These are phyloP conservation scores for Hirsutella thompsonii DNA, from an alignment of 2,329 filamentous ascomycete species.

Conservation along the genomic window DNA sequence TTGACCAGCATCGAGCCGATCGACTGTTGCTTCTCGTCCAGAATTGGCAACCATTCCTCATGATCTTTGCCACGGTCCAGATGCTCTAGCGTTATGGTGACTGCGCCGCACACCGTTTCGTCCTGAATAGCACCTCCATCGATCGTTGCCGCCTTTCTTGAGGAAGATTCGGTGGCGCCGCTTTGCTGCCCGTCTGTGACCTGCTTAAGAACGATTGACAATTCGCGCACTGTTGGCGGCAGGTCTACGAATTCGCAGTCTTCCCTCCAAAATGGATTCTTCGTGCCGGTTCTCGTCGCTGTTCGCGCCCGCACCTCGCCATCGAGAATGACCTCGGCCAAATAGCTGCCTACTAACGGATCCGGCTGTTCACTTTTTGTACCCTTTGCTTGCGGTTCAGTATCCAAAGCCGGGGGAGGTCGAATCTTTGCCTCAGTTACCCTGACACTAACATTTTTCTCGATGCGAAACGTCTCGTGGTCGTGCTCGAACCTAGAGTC, in stretches of 20 bases:
- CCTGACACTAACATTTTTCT: conserved; percentile 45
- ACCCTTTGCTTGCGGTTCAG: conserved; percentile 8
- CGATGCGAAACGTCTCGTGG: conserved; percentile 45
- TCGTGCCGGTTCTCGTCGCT: conserved; percentile 55
- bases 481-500: conserved; percentile 24
- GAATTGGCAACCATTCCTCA: conserved; percentile 79
- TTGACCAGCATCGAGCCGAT: conserved; percentile 79
- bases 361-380: conserved; percentile 22
- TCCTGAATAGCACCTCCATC: conserved; percentile 24
- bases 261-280: conserved; percentile 72
- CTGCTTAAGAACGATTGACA: conserved; percentile 61
- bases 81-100: conserved; percentile 74
- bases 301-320: conserved; percentile 69
- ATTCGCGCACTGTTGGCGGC: conserved; percentile 52
- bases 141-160: conserved; percentile 14
- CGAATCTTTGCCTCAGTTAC: conserved; percentile 52
- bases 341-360: conserved; percentile 51
- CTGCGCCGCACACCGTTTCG: conserved; percentile 49
- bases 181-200: conserved; percentile 27
- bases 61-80: conserved; percentile 64
- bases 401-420: conserved; percentile 12
- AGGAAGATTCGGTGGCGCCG: conserved; percentile 19
- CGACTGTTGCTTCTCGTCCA: conserved; percentile 61
- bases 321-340: conserved; percentile 68
- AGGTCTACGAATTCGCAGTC: conserved; percentile 67